These are phyloP conservation scores for Musa acuminata DNA, from an alignment of 176 grass and related monocot genomes.

Conservation along the genomic window DNA sequence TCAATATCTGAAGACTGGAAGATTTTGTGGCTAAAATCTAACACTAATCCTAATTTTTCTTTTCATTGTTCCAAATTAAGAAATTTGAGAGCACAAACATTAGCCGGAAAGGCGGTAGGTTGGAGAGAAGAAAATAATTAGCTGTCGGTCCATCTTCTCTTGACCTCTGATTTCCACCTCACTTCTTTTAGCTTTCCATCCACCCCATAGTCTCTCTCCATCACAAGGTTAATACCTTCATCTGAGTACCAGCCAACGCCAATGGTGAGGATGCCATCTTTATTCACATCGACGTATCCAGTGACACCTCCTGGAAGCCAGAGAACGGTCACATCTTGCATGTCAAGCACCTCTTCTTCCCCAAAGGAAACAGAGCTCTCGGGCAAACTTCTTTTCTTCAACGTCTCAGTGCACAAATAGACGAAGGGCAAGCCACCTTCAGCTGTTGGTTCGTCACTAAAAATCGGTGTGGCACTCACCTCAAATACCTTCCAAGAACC, in stretches of 20 bases:
- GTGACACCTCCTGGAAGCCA: constrained; percentile 88
- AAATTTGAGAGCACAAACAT: no score
- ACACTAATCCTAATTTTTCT: no score
- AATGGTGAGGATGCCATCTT: constrained; percentile 67
- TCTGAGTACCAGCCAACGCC: constrained; percentile 91
- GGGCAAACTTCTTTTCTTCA: constrained; percentile 72
- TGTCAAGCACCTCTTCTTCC: constrained; percentile 69
- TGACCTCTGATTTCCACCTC: constrained; percentile 76
- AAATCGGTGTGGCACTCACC: constrained; percentile 83
- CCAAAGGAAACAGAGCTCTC: constrained; percentile 59
- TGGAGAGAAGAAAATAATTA: background rate
- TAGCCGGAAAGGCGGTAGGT: background rate
- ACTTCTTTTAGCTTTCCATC: constrained; percentile 82
- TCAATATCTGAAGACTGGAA: no score
- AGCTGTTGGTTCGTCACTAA: constrained; percentile 30
- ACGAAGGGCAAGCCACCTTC: constrained; percentile 38
- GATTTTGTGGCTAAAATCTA: no score
- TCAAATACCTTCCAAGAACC: constrained; percentile 97
- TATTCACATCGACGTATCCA: constrained; percentile 64
- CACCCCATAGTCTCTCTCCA: constrained; percentile 86
- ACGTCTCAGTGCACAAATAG: constrained; percentile 71
- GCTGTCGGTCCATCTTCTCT: constrained; percentile 63
- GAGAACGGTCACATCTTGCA: constrained; percentile 73
- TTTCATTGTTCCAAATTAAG: no score
- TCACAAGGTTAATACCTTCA: constrained; percentile 92